Conservation (phyloP, 1,284 basidiomycete genomes). For the Stereum hirsutum region DNA sequence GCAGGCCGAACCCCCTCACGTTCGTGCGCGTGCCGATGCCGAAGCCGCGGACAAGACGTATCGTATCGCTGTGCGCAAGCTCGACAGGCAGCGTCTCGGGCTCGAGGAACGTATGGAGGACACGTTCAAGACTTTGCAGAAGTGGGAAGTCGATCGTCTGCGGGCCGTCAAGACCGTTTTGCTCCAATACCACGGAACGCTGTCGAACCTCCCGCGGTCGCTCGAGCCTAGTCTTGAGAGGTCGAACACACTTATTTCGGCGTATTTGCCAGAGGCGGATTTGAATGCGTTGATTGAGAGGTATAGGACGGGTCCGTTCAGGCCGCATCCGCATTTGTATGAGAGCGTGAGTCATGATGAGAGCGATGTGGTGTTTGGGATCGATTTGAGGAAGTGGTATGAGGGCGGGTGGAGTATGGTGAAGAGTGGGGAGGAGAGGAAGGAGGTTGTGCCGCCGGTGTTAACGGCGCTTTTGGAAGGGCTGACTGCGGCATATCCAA, state of each 20-base stretch:
- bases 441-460: slow-evolving; percentile 65
- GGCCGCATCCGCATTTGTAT: slow-evolving; percentile 75
- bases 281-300: slow-evolving; percentile 78
- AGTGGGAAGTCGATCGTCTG: slow-evolving; percentile 79
- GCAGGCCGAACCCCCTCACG: slow-evolving; percentile 50
- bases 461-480: slow-evolving; percentile 61
- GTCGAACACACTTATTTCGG: slow-evolving; percentile 66
- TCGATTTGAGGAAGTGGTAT: slow-evolving; percentile 82
- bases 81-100: slow-evolving; percentile 72
- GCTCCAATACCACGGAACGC: slow-evolving; percentile 74
- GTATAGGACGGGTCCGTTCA: slow-evolving; percentile 85
- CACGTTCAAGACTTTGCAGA: slow-evolving; percentile 68
- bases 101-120: slow-evolving; percentile 84
- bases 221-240: slow-evolving; percentile 58
- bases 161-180: slow-evolving; percentile 79
- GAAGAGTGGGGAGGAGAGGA: slow-evolving; percentile 42
- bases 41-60: slow-evolving; percentile 72
- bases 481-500: slow-evolving; percentile 57
- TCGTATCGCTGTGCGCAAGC: slow-evolving; percentile 62
- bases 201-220: slow-evolving; percentile 60
- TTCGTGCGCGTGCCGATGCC: slow-evolving; percentile 69
- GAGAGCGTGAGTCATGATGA: slow-evolving; percentile 76
- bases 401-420: slow-evolving; percentile 60
- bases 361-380: slow-evolving; percentile 80
- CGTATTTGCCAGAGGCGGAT: slow-evolving; percentile 82